Base-by-base conservation (phyloP, 192 early-diverging fungal species). In the Backusella psychrophila region DNA sequence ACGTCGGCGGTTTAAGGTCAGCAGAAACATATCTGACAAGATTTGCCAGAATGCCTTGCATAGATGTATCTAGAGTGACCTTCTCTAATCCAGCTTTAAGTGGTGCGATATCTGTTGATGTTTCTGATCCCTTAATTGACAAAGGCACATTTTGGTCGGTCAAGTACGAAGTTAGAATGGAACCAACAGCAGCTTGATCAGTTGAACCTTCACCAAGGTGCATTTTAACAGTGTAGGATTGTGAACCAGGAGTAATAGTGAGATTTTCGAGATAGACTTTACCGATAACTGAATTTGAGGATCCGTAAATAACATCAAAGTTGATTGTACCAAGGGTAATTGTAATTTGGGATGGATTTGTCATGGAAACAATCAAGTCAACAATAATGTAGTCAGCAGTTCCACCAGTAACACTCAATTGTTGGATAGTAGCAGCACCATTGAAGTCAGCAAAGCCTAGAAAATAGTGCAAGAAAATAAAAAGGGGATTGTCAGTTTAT, bases 331-430 rank as follows among this genome's bases (percentile, higher is more conserved):
- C 86, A 59, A 86, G 73, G 19, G 80, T 79, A 42, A 91, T 91
- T 52, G 81, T 80, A 38, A 89, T 78, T 56, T 82, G 83, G 31
- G 88, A 88, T 17, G 87, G 87, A 70, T 87, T 88, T 66, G 67
- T 81, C 14, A 71, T 23, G 4, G 42, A 26, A 6, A 49, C 69
- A 33, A 6, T 15, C 29, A 71, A 38, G 2, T 31, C 9, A 33
- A 71, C 69, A 44, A 71, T 29, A 19, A 71, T 29, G 33, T 71
- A 71, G 23, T 29, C 39, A 46, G 38, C 12, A 44, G 69, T 71
- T 0, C 26, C 69, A 46, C 69, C 69, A 6, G 41, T 23, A 71
- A 71, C 69, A 0, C 19, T 31, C n/a, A 46, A 17, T 26, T 39
- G 26, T 26, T 31, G 3, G 33, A 71, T 59, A 26, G 56, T 59